Percentiles rank a stretch among this genome's conserved stretches.
phyloP scores from a whole-genome alignment of 2,329 filamentous ascomycete genomes.

The Thielaviopsis punctulata region DNA sequence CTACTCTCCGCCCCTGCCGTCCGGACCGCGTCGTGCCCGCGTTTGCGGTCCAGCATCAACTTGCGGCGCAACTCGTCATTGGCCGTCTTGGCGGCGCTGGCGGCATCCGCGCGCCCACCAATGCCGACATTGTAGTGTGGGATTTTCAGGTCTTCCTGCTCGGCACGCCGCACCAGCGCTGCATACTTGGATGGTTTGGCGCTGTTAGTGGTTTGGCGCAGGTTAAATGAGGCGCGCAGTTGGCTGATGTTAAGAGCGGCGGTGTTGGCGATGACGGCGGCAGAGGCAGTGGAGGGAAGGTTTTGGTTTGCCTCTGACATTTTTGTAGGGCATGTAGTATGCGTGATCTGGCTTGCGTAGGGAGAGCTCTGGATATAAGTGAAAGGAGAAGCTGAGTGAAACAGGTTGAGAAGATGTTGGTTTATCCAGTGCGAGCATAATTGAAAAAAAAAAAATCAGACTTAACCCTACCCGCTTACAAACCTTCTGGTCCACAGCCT shows the following conservation, averaged over 20 bases:
- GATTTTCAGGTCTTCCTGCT: slow-evolving; percentile 7
- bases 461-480: not conserved
- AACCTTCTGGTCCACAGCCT: not conserved
- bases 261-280: slow-evolving; percentile 3
- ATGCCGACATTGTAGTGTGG: slow-evolving; percentile 11
- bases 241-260: slow-evolving; percentile 5
- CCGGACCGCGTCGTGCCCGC: not conserved
- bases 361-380: not conserved
- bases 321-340: too few species aligned
- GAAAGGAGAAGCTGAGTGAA: too few species aligned
- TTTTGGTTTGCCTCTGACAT: not conserved
- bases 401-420: not conserved
- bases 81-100: slow-evolving; percentile 1
- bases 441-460: not conserved
- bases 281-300: not conserved
- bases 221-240: slow-evolving; percentile 5
- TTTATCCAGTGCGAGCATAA: too few species aligned
- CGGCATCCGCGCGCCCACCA: not conserved
- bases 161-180: not conserved
- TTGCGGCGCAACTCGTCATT: slow-evolving; percentile 10
- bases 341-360: too few species aligned
- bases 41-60: slow-evolving; percentile 7
- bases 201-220: not conserved
- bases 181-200: slow-evolving; percentile 8
- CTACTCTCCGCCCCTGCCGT: slow-evolving; percentile 3